phyloP scores from a whole-genome alignment of 2,329 filamentous ascomycete species.

The Colletotrichum sp. region DNA sequence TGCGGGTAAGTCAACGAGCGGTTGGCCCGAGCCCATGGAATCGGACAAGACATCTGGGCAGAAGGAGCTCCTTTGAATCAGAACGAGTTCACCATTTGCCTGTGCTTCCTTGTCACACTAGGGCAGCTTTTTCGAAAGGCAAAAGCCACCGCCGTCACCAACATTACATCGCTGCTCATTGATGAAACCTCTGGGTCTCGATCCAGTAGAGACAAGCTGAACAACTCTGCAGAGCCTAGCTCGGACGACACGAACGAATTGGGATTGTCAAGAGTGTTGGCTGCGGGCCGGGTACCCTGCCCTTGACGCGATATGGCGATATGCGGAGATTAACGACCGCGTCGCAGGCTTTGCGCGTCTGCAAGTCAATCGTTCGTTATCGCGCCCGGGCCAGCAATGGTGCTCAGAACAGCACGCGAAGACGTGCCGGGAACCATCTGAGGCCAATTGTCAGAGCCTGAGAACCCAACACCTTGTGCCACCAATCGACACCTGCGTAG shows the following conservation, averaged over 20 bases:
- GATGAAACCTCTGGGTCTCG: background rate
- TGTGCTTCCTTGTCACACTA: background rate
- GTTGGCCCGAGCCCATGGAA: background rate
- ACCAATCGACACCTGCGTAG: background rate
- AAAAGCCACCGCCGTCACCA: background rate
- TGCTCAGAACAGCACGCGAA: background rate
- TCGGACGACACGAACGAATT: background rate
- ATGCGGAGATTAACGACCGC: constrained; percentile 7
- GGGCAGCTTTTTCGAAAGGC: background rate
- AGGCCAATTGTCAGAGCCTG: background rate
- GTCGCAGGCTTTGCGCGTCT: constrained; percentile 2
- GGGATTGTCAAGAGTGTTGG: background rate
- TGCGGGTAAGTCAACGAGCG: background rate
- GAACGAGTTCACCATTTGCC: background rate
- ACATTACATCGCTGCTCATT: constrained; percentile 7
- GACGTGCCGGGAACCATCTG: background rate
- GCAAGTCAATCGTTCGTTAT: background rate
- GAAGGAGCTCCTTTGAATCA: background rate
- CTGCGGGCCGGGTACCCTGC: background rate
- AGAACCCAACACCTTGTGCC: background rate
- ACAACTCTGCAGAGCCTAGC: background rate
- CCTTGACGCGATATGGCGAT: background rate
- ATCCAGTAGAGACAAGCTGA: background rate
- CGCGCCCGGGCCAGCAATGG: background rate
- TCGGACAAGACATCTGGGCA: constrained; percentile 4